A percentile compares a stretch with the other conserved stretches of the same genome.
phyloP scores from a whole-genome alignment of 116 monocot species.

The Trichopus zeylanicus region DNA sequence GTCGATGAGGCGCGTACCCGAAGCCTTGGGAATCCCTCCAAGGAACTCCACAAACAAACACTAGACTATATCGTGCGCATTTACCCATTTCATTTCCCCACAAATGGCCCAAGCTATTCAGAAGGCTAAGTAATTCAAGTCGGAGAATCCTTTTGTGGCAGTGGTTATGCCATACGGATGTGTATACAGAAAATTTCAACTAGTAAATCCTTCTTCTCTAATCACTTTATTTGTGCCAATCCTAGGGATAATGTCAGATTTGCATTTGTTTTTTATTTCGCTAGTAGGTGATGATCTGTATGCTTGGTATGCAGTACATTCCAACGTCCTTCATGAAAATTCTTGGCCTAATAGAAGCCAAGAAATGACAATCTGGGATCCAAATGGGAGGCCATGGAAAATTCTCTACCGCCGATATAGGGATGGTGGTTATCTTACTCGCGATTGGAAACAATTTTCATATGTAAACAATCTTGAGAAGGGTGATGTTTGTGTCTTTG shows the following conservation, averaged over 20 bases:
- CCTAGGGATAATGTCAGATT: neutral
- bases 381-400: conserved; percentile 15
- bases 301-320: conserved; percentile 12
- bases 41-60: no score
- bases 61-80: no score
- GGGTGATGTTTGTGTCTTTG: conserved; percentile 8
- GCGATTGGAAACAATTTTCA: neutral
- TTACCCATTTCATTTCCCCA: no score
- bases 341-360: conserved; percentile 1
- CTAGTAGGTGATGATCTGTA: neutral
- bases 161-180: neutral
- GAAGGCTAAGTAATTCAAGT: conserved; percentile 2
- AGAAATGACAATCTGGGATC: conserved; percentile 28
- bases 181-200: neutral
- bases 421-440: no score
- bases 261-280: neutral
- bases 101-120: neutral
- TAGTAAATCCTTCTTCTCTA: neutral
- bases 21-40: no score
- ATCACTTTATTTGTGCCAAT: no score
- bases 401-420: no score
- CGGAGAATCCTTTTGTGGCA: neutral
- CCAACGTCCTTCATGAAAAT: conserved; percentile 9
- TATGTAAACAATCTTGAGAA: neutral
- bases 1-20: no score